A percentile compares a stretch with the other conserved stretches of the same genome.
phyloP scores from a whole-genome alignment of 2,329 filamentous ascomycete genomes.

The Epichloe elymi region DNA sequence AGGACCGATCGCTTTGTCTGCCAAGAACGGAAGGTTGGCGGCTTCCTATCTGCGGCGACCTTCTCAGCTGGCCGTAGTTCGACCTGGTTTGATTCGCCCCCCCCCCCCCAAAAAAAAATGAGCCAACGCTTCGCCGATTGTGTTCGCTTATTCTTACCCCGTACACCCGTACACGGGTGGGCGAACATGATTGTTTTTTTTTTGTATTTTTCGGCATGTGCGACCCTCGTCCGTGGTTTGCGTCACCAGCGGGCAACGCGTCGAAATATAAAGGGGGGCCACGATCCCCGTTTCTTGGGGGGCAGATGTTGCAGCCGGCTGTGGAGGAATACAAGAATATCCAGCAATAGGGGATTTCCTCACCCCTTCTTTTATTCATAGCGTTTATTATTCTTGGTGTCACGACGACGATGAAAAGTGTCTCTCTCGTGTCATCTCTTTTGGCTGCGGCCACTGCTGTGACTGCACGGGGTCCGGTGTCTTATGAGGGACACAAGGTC shows the following conservation, averaged over 20 bases:
- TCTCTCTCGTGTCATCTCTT: slow-evolving; percentile 7
- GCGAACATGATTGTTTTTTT: background rate
- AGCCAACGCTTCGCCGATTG: background rate
- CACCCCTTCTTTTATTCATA: background rate
- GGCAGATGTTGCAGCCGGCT: background rate
- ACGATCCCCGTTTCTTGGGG: background rate
- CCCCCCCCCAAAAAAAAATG: background rate
- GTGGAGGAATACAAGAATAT: background rate
- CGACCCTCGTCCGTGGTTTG: background rate
- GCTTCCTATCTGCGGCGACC: background rate
- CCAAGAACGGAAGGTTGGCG: background rate
- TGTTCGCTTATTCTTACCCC: too few species aligned
- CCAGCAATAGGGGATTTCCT: background rate
- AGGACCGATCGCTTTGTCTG: too few species aligned
- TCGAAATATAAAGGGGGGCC: background rate
- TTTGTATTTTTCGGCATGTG: background rate
- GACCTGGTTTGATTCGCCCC: background rate
- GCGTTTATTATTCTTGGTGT: background rate
- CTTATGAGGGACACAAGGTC: slow-evolving; percentile 33
- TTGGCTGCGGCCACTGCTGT: slow-evolving; percentile 8
- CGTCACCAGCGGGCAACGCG: background rate
- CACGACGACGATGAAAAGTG: slow-evolving; percentile 8
- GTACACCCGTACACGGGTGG: background rate
- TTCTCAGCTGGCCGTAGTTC: background rate
- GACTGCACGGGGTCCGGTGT: slow-evolving; percentile 12